phyloP scores from a whole-genome alignment of 2,329 filamentous ascomycete genomes.

The Aspergillus sp. region DNA sequence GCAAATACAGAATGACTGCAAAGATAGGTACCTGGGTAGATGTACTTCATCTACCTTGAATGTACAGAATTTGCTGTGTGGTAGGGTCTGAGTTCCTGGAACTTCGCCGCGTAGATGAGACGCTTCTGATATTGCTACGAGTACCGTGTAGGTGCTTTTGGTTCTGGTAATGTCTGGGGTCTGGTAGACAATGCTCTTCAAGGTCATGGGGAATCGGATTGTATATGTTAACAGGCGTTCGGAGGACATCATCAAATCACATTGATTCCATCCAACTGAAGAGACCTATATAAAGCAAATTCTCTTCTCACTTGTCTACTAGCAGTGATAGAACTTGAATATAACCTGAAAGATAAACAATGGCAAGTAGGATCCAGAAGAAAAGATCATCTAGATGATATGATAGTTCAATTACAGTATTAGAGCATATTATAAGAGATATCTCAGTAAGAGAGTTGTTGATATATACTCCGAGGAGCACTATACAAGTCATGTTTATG shows the following conservation, averaged over 20 bases:
- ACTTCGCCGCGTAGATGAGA: background rate
- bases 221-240: background rate
- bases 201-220: background rate
- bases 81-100: background rate
- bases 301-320: background rate
- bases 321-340: background rate
- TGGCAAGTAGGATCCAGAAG: background rate
- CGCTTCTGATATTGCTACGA: background rate
- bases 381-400: background rate
- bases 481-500: background rate
- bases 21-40: background rate
- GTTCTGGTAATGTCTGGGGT: background rate
- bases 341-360: background rate
- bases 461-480: background rate
- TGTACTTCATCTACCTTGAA: background rate
- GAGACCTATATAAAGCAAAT: background rate
- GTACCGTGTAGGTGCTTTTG: background rate
- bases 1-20: background rate
- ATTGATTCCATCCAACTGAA: background rate
- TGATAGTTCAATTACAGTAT: background rate
- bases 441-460: background rate
- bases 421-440: background rate
- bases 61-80: background rate
- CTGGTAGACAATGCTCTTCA: background rate
- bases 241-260: background rate